Percentiles rank a stretch among this genome's conserved stretches.
phyloP scores from a whole-genome alignment of 371 early-diverging fungal species.

The Rhizopus arrhizus region DNA sequence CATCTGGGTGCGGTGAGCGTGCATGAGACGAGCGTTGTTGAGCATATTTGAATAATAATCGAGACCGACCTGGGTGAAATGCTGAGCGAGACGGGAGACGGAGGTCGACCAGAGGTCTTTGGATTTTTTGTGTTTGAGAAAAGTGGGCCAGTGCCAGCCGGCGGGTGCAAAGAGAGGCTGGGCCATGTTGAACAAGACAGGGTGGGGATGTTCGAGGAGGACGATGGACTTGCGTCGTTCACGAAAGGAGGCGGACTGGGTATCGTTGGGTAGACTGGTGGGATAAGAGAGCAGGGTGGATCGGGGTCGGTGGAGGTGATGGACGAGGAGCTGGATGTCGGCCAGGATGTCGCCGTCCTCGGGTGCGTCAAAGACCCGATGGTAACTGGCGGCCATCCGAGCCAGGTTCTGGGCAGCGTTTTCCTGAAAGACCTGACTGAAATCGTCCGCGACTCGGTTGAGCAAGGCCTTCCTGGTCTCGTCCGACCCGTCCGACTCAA shows the following conservation, averaged over 20 bases:
- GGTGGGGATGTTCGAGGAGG: constrained; percentile 1
- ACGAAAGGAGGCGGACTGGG: constrained; percentile 13
- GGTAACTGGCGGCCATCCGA: constrained; percentile 35
- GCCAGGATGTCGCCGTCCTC: constrained; percentile 14
- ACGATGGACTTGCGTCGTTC: constrained; percentile 31
- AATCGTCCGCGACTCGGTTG: constrained; percentile 27
- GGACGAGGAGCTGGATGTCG: constrained; percentile 24
- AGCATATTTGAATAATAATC: constrained; percentile 39
- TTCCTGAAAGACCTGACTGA: constrained; percentile 38
- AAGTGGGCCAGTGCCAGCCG: constrained; percentile 39
- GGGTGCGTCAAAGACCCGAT: constrained; percentile 29
- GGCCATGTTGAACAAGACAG: constrained; percentile 36
- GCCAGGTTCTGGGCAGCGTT: constrained; percentile 42
- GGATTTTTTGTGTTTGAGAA: constrained; percentile 29
- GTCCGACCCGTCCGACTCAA: constrained; percentile 27
- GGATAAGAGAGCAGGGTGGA: constrained; percentile 21
- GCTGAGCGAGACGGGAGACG: constrained; percentile 26
- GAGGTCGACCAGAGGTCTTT: constrained; percentile 34
- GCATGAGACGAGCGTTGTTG: constrained; percentile 34
- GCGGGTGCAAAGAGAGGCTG: constrained; percentile 40
- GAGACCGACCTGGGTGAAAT: constrained; percentile 34
- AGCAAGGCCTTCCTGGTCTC: constrained; percentile 21
- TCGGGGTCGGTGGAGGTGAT: constrained; percentile 14
- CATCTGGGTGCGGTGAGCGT: constrained; percentile 35
- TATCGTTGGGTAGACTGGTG: constrained; percentile 9